Base-by-base conservation (phyloP, 345 rosid genomes). In the Kandelia obovata region DNA sequence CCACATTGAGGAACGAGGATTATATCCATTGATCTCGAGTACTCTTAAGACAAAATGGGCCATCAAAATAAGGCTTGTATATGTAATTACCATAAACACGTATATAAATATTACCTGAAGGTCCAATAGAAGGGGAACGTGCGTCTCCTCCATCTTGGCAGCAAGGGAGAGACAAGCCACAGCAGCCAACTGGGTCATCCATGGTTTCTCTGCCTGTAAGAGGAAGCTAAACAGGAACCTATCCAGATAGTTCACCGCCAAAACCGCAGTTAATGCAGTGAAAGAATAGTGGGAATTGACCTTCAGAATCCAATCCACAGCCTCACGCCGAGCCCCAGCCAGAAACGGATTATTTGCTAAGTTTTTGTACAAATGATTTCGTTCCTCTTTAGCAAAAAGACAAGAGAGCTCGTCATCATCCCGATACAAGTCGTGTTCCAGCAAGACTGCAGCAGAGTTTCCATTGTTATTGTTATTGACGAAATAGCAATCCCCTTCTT, bases 141-240 rank as follows among this genome's bases (percentile, higher is more conserved):
- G 83, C 43, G 84, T 89, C 81, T 96, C 99, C 73, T 96, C 99
- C 16, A 96, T 88, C 75, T 96, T 96, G 31, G 99, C 99, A 47
- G 98, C 94, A 26, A 96, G 66, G 32, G 99, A 92, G 67, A 96
- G 87, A 47, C 98, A 96, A 64, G 97, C 80, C n/a, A 96, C 94
- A 8, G 98, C 90, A 20, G 86, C 80, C 15, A 96, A 90, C 76
- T 90, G 99, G 71, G 84, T 81, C 96, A 80, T 89, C 99, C 99
- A 96, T 35, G 98, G 96, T 79, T 85, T 86, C 57, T 88, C 94
- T 16, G 72, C 68, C 66, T 85, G 88, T 55, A 80, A 73, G 19
- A 74, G 83, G 69, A 75, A 73, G 66, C 77, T 78, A 30, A 66
- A 70, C n/a, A 96, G 77, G 80, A 96, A 92, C 78, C 96, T 83